Base-by-base conservation (phyloP, 164 flowering plant genomes). In the Magnolia officinalis region DNA sequence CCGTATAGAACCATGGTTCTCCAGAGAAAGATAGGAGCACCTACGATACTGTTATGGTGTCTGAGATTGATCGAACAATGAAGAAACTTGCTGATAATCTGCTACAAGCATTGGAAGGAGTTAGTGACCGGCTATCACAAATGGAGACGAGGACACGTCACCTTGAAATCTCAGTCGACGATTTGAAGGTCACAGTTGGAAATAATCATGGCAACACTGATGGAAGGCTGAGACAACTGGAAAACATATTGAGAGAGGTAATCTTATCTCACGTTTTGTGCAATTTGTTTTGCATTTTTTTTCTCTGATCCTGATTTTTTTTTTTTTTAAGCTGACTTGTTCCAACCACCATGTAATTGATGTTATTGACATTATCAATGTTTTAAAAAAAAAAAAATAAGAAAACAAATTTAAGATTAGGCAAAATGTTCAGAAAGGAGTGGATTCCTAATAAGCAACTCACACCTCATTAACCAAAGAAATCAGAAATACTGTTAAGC, bases 201-300 rank as follows among this genome's bases (percentile, higher is more conserved):
- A 88, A 88, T 80, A 88, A 86, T 79, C 87, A 91, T 81, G 98
- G 96, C 55, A 90, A 80, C 77, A 88, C 88, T 74, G 94, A 93
- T 80, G 98, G 98, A 23, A 92, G 86, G 81, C 78, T 95, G 90
- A 87, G 95, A 77, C 94, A 87, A 78, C 74, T 95, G 85, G 98
- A 93, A 79, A 92, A 90, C 81, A 88, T 90, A 77, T 84, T 95
- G 20, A 81, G 89, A 84, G 98, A 95, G 95, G 98, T 94, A 88
- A 64, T 0, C 16, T 75, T 73, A 20, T 5, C 4, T 45, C 37
- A 61, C 29, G 2, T 65, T 45, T 37, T 61, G 13, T 11, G 8
- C 3, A 50, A 58, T 19, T 59, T 7, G 26, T n/a, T 6, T 50
- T 21, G 14, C 4, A 1, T 52, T 52, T 52, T 26, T 26, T 26